These are phyloP conservation scores for Apiospora phragmitis DNA, from an alignment of 2,329 filamentous ascomycete genomes.

Conservation along the genomic window DNA sequence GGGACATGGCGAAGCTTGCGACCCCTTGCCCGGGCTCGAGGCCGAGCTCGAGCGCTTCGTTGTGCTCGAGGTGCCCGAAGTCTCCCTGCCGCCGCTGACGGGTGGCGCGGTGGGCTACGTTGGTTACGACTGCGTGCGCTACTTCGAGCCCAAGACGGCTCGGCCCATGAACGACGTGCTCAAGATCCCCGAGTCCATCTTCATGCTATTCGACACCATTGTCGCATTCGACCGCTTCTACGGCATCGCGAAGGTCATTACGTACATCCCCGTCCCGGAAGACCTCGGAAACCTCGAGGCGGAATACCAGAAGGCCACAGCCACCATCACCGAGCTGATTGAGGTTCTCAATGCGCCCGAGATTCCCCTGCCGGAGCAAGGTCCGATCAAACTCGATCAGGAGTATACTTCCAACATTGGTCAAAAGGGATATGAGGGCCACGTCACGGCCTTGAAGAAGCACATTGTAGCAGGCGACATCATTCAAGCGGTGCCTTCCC, in stretches of 20 bases:
- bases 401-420: conserved; percentile 93
- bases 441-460: conserved; percentile 82
- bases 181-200: conserved; percentile 86
- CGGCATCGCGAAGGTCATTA: conserved; percentile 90
- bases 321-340: conserved; percentile 66
- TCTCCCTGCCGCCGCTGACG: conserved; percentile 81
- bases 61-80: conserved; percentile 79
- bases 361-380: conserved; percentile 75
- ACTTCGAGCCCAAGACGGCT: conserved; percentile 97
- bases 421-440: conserved; percentile 81
- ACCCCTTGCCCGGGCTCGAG: conserved; percentile 83
- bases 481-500: conserved; percentile 95
- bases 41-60: conserved; percentile 75
- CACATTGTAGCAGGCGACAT: conserved; percentile 93
- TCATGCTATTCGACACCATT: conserved; percentile 96
- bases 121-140: conserved; percentile 94
- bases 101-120: conserved; percentile 96
- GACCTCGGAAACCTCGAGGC: conserved; percentile 56
- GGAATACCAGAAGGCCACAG: conserved; percentile 69
- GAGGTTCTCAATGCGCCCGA: conserved; percentile 72
- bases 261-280: conserved; percentile 74
- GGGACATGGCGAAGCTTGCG: conserved; percentile 79
- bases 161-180: conserved; percentile 86
- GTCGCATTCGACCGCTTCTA: conserved; percentile 94
- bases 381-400: conserved; percentile 69